phyloP scores from a whole-genome alignment of 345 rosid genomes.

The Gossypium stocksii region DNA sequence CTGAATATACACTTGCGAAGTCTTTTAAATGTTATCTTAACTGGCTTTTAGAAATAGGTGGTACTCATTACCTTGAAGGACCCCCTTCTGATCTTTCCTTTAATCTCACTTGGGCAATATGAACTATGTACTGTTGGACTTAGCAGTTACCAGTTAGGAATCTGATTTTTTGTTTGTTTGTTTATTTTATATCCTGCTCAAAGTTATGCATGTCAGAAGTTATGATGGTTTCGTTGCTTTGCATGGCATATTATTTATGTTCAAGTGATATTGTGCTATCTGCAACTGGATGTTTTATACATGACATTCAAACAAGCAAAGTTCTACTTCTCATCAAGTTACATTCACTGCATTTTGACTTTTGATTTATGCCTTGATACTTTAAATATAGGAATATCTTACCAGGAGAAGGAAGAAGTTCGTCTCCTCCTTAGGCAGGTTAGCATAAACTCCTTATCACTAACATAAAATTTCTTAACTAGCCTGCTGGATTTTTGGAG shows the following conservation, averaged over 20 bases:
- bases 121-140: not conserved
- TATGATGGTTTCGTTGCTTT: not conserved
- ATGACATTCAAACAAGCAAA: slow-evolving; percentile 11
- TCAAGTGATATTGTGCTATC: not conserved
- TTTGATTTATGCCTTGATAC: slow-evolving; percentile 3
- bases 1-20: not conserved
- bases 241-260: not conserved
- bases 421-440: slow-evolving; percentile 89
- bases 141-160: not conserved
- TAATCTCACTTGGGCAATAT: not conserved
- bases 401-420: slow-evolving; percentile 92
- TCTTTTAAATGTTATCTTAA: not conserved
- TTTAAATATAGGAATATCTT: slow-evolving; percentile 61
- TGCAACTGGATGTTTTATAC: not conserved
- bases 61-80: not conserved
- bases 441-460: slow-evolving; percentile 22
- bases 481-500: not conserved
- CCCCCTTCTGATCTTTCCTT: not conserved
- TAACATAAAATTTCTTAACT: slow-evolving; percentile 4
- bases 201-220: not conserved
- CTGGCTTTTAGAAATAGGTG: not conserved
- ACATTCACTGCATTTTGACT: slow-evolving; percentile 11
- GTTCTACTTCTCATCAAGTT: slow-evolving; percentile 8
- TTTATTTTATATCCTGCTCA: not conserved
- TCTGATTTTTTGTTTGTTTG: not conserved